Base-by-base conservation (phyloP, 2,329 filamentous ascomycete species). In the Phaeosphaeriaceae sp. region DNA sequence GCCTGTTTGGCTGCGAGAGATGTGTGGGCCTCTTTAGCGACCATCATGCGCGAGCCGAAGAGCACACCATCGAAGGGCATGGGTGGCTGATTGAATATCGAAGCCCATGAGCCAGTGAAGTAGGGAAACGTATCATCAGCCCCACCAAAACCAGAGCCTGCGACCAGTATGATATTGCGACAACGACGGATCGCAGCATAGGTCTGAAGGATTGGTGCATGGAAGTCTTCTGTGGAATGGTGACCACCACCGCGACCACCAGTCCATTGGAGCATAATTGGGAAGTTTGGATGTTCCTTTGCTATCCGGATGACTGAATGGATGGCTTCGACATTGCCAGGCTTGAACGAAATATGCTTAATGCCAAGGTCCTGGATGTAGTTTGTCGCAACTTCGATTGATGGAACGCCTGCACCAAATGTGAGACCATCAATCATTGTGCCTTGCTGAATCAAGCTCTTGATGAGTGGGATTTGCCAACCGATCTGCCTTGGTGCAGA, bases 51-150 rank as follows among this genome's bases (percentile, higher is more conserved):
- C 78, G 91, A 95, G 68, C 92, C 94, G 68, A 97, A 95, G 64
- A 97, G 83, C 74, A 91, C 92, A 69, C 94, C 94, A 77, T 97
- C 94, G 73, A 94, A 97, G 13, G 94, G 94, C 94, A 97, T 97
- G 3, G 92, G 87, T 24, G 93, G 92, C 75, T 95, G 96, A 60
- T 92, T 92, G 71, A 90, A 96, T 71, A 89, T 89, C 77, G 86
- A 88, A n/a, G 93, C 91, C 94, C 94, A 97, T 52, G 87, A 84
- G 79, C 94, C 94, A 44, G 92, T 96, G 57, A 97, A 85, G 79
- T 97, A 97, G 10, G 93, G 93, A 74, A 96, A 97, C 0, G 93
- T 96, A 75, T 97, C 93, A 61, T 96, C 91, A 1, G 93, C 86
- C 55, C 92, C 92, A 76, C 94, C 94, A 72, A 97, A 97, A 46